These are phyloP conservation scores for Trichoderma citrinoviride DNA, from an alignment of 2,329 filamentous ascomycete genomes.

Conservation along the genomic window DNA sequence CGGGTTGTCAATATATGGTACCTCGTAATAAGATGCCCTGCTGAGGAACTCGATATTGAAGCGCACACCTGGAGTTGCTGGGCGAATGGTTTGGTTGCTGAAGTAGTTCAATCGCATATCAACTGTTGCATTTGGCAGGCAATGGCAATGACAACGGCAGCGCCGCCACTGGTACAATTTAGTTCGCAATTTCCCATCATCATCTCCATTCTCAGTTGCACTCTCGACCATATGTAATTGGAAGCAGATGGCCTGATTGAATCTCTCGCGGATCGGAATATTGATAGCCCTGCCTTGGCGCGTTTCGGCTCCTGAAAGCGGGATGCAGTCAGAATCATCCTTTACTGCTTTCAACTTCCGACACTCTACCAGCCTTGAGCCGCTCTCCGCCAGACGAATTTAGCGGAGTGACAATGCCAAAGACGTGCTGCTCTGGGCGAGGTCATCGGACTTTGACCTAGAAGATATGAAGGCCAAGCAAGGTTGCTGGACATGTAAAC, in stretches of 20 bases:
- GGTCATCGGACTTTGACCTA: conserved; percentile 14
- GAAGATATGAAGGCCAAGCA: conserved; percentile 21
- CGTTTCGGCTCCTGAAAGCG: conserved; percentile 14
- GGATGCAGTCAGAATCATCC: conserved; percentile 6
- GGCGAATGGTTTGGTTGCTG: too few relatives aligned
- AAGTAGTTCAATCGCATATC: too few relatives aligned
- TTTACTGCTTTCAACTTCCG: neutral
- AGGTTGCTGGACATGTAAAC: conserved; percentile 26
- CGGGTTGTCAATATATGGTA: too few relatives aligned
- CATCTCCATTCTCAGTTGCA: neutral
- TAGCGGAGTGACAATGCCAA: conserved; percentile 16
- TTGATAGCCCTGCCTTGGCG: conserved; percentile 13
- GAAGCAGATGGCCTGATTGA: neutral
- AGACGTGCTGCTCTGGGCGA: conserved; percentile 4
- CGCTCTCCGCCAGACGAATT: neutral
- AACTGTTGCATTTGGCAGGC: too few relatives aligned
- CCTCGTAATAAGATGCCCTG: too few relatives aligned
- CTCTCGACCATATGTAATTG: neutral
- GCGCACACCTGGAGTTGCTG: too few relatives aligned
- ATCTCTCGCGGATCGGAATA: conserved; percentile 15
- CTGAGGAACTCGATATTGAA: too few relatives aligned
- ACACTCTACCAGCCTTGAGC: neutral
- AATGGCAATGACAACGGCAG: too few relatives aligned
- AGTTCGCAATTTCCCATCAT: too few relatives aligned
- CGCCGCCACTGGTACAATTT: too few relatives aligned